phyloP scores from a whole-genome alignment of 805 yeast genomes.

The Wickerhamiella lipophila region DNA sequence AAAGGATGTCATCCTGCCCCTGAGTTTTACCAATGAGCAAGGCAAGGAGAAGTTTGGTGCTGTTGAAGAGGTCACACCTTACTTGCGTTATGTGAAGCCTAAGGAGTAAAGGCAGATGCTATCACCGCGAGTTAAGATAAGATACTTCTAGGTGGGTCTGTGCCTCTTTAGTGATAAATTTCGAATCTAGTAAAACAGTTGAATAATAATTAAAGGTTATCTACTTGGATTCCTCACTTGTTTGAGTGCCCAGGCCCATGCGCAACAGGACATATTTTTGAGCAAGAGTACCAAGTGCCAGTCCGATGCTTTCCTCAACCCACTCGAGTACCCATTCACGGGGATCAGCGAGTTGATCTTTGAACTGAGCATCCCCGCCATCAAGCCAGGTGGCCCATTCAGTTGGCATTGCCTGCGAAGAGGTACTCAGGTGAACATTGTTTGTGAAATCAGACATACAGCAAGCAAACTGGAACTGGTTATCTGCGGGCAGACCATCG shows the following conservation, averaged over 20 bases:
- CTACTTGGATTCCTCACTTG: not conserved
- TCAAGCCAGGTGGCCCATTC: constrained; percentile 93
- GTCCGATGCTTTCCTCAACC: constrained; percentile 65
- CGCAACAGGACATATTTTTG: constrained; percentile 83
- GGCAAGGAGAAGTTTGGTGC: constrained; percentile 76
- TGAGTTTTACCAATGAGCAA: constrained; percentile 64
- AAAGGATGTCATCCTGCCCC: constrained; percentile 86
- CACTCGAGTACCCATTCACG: constrained; percentile 70
- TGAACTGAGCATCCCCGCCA: constrained; percentile 27
- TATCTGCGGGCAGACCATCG: constrained; percentile 6
- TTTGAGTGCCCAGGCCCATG: constrained; percentile 49
- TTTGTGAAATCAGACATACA: constrained; percentile 70
- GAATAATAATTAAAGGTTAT: not conserved
- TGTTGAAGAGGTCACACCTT: constrained; percentile 78
- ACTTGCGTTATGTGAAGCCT: constrained; percentile 55
- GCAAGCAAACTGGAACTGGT: constrained; percentile 58
- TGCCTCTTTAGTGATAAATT: no score
- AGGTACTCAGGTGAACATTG: constrained; percentile 55
- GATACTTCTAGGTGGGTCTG: no score
- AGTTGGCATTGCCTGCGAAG: constrained; percentile 81
- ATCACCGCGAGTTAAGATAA: no score
- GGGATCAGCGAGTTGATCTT: constrained; percentile 51
- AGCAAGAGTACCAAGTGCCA: constrained; percentile 75
- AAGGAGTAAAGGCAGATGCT: no score
- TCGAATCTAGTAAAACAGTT: not conserved